phyloP scores from a whole-genome alignment of 441 rosid species.

The Adansonia rubrostipa region DNA sequence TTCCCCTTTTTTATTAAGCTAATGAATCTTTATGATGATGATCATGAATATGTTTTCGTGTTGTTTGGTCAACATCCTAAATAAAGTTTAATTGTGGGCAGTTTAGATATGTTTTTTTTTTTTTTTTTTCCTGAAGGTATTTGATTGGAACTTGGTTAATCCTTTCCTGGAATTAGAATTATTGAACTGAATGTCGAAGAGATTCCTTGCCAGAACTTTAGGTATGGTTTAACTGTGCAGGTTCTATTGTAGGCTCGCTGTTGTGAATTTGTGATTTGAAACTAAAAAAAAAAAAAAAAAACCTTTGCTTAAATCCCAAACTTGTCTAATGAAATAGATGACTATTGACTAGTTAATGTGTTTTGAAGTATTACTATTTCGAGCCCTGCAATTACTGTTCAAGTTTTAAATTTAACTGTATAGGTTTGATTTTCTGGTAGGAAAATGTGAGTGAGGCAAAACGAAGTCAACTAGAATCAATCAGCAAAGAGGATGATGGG shows the following conservation, averaged over 20 bases:
- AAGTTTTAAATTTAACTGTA: not conserved
- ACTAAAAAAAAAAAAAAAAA: not conserved
- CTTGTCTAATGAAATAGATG: constrained; percentile 9
- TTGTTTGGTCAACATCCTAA: not conserved
- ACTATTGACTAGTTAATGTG: not conserved
- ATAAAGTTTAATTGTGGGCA: constrained; percentile 18
- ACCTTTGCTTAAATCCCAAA: constrained; percentile 3
- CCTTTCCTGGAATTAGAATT: not conserved
- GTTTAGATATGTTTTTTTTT: not conserved
- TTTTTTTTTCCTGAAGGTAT: no score
- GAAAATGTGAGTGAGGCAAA: constrained; percentile 52
- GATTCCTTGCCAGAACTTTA: constrained; percentile 4
- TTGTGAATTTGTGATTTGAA: not conserved
- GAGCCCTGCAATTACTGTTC: no score
- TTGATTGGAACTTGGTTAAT: not conserved
- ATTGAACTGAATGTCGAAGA: not conserved
- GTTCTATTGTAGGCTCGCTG: not conserved
- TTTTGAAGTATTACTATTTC: not conserved
- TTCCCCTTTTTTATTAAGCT: not conserved
- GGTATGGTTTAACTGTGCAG: not conserved
- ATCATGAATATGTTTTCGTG: not conserved
- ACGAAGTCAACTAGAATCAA: constrained; percentile 52
- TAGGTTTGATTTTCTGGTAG: constrained; percentile 34
- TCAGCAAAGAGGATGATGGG: constrained; percentile 45
- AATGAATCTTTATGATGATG: constrained; percentile 14